Percentiles rank a stretch among this genome's conserved stretches.
phyloP scores from a whole-genome alignment of 2,329 filamentous ascomycete species.

The Colletotrichum horii region DNA sequence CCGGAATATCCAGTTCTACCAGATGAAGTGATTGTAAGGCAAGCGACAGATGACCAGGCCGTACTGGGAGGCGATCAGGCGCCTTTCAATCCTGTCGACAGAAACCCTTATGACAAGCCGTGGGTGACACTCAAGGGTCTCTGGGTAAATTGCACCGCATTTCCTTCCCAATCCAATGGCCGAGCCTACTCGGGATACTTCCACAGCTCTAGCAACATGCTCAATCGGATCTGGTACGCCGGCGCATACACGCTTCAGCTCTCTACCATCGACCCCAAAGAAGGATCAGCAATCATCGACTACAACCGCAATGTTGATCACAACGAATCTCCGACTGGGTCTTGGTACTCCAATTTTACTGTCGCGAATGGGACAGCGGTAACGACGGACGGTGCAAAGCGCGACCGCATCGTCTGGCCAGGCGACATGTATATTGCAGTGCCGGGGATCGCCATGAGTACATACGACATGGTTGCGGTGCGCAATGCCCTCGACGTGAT shows the following conservation, averaged over 20 bases:
- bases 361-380: conserved; percentile 36
- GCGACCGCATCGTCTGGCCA: conserved; percentile 61
- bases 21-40: background rate
- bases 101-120: conserved; percentile 25
- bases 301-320: conserved; percentile 36
- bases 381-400: conserved; percentile 57
- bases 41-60: conserved; percentile 27
- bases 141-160: conserved; percentile 45
- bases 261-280: conserved; percentile 37
- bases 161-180: conserved; percentile 50
- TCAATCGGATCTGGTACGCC: conserved; percentile 53
- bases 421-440: conserved; percentile 58
- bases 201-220: conserved; percentile 39
- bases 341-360: conserved; percentile 34
- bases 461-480: conserved; percentile 38
- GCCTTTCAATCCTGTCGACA: background rate
- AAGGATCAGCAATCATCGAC: conserved; percentile 38
- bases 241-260: conserved; percentile 43
- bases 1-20: conserved; percentile 40
- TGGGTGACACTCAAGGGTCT: conserved; percentile 36
- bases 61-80: conserved; percentile 12
- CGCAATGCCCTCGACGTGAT: conserved; percentile 48
- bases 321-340: conserved; percentile 35
- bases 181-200: conserved; percentile 52
- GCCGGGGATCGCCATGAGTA: conserved; percentile 20